Evolutionary conservation across 441 rosid genomes (phyloP).

Genomic region (Eutrema salsugineum): DNA sequence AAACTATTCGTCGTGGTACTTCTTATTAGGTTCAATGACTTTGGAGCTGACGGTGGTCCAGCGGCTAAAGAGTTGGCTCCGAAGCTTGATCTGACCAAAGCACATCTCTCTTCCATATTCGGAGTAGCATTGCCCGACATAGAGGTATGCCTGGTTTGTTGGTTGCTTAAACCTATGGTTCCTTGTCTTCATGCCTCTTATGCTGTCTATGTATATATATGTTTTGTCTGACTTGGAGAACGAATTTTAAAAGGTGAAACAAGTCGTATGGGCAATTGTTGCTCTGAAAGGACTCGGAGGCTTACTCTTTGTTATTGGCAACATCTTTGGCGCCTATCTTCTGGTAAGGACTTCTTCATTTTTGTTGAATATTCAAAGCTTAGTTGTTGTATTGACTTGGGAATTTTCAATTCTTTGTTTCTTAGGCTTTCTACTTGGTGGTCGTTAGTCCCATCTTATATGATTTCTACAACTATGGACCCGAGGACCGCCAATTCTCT

Average conservation of each 20-base stretch:
- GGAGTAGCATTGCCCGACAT: slow-evolving; percentile 50
- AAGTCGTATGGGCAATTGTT: slow-evolving; percentile 43
- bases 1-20: not conserved
- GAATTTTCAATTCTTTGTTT: not conserved
- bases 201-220: not conserved
- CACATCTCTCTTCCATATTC: slow-evolving; percentile 43
- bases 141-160: slow-evolving; percentile 39
- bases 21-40: slow-evolving; percentile 53
- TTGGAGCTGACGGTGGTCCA: slow-evolving; percentile 68
- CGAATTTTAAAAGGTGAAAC: slow-evolving; percentile 38
- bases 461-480: slow-evolving; percentile 75
- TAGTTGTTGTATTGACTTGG: not conserved
- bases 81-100: slow-evolving; percentile 42
- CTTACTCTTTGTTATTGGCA: slow-evolving; percentile 63
- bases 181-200: not conserved
- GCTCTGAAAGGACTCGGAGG: slow-evolving; percentile 63
- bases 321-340: slow-evolving; percentile 60
- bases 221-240: slow-evolving; percentile 7
- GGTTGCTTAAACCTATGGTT: not conserved
- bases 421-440: slow-evolving; percentile 62
- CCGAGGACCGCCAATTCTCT: slow-evolving; percentile 45
- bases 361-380: not conserved
- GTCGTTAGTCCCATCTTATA: slow-evolving; percentile 50
- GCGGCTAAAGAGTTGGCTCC: slow-evolving; percentile 57
- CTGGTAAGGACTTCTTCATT: slow-evolving; percentile 44